A percentile compares a stretch with the other conserved stretches of the same genome.
Evolutionary conservation across 2,329 filamentous ascomycete genomes (phyloP).

Genomic region (Hirsutella thompsonii): DNA sequence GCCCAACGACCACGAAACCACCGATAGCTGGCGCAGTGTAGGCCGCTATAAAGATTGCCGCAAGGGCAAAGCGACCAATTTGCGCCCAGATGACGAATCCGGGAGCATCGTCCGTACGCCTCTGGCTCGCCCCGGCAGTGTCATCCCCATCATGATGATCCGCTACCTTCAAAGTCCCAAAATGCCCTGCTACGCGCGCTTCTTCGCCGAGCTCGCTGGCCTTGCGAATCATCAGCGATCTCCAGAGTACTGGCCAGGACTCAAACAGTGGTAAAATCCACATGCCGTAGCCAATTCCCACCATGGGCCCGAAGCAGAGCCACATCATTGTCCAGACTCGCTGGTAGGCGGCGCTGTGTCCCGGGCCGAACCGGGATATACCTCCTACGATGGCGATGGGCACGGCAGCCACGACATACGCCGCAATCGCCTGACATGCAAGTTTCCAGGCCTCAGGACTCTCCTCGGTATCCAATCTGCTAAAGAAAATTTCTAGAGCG

Average conservation of each 20-base stretch:
- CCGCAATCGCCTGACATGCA: background rate
- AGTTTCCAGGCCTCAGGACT: background rate
- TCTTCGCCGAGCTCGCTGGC: background rate
- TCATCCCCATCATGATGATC: background rate
- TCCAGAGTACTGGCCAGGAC: conserved; percentile 2
- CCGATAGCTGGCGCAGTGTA: conserved; percentile 3
- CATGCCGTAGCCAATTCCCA: conserved; percentile 1
- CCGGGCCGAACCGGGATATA: background rate
- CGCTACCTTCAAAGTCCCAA: background rate
- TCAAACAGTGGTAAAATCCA: background rate
- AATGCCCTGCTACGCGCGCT: background rate
- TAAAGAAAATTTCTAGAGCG: background rate
- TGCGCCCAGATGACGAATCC: background rate
- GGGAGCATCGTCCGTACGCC: background rate
- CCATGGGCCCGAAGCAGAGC: conserved; percentile 2
- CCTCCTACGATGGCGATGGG: conserved; percentile 4
- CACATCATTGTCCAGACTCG: conserved; percentile 3
- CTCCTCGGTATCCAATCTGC: background rate
- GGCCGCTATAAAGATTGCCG: background rate
- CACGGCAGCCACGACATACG: background rate
- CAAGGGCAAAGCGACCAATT: background rate
- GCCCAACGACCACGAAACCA: background rate
- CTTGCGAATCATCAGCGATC: background rate
- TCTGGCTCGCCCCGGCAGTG: background rate
- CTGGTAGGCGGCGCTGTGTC: background rate